Base-by-base conservation (phyloP, 805 yeast species). In the Schizosaccharomyces japonicus region DNA sequence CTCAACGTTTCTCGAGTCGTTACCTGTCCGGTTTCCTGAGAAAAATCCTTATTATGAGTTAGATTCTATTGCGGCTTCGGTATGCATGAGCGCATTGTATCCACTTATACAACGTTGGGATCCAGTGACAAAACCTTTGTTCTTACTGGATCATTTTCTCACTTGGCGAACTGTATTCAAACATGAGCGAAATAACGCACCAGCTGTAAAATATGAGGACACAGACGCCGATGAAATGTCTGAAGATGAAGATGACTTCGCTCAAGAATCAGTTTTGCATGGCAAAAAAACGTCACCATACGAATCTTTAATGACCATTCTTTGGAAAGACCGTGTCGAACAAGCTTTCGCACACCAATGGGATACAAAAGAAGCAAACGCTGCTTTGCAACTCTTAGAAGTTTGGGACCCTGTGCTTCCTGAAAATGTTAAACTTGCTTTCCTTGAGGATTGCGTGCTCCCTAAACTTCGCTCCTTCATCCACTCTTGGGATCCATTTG, bases 351-450 rank as follows among this genome's bases (percentile, higher is more conserved):
- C 47, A 8, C 45, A 54, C 6, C 52, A 57, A 5, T 70, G 75
- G 74, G 52, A 62, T 6, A 55, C 62, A 3, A 47, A 53, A 15
- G 61, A 63, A 36, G 68, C 73, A 1, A 61, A 63, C 44, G 48
- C 65, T 10, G 66, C 65, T 1, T 56, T 70, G 5, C 55, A 63
- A 0, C 49, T 68, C 2, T 47, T 71, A 0, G 58, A 68, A 17
- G 65, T 63, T 19, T 68, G 72, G 75, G 58, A 56, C 23, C 57
- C 54, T 1, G 50, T 68, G 1, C 47, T 70, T 2, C 64, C 69
- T 2, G 44, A 45, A 0, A 48, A 51, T 3, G 53, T 60, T 1
- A 53, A 62, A 11, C 53, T 59, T 3, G 55, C 56, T 39, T 47
- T 71, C 11, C 44, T 62, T 3, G 48, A 54, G 4, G 55, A 54